Evolutionary conservation across 306 rosid genomes (phyloP), one percentile per base, ranked within the genome.

Genomic region (Quercus alba): DNA sequence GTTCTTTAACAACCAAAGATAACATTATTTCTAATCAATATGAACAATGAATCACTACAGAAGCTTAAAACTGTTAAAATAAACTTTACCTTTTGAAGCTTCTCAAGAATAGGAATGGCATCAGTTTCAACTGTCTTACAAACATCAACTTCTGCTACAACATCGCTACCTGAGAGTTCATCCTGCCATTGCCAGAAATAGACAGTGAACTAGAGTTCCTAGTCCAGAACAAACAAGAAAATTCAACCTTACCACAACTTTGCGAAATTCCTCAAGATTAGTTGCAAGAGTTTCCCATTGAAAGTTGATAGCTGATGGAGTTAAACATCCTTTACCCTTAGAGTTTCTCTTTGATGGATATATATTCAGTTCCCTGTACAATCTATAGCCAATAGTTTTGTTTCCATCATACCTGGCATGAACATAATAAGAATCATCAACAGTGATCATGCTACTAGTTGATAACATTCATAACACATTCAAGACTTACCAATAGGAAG

Each of bases 221-320:
- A 77, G 77, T 71, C 23, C 21, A 17, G 19, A 31, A 44, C 38
- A 79, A 57, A 35, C 46, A 51, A 2, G 71, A 64, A 70, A 83
- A 56, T 38, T 76, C 75, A 46, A 70, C 82, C 94, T 82, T 85
- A 93, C 99, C 63, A 71, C 87, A 84, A 86, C 84, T 87, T 86
- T 75, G n/a, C 83, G 83, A 84, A 94, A 90, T 74, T 90, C 93
- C 76, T 90, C 85, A 8, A 90, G 88, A 86, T 82, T 85, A 75
- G 97, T 86, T 30, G 97, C 99, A 71, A 95, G 72, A 46, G 94
- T 93, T 90, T 95, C 94, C 99, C 99, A 95, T 56, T 80, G 87
- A 68, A 81, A 85, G 75, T 61, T 84, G 74, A 84, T 68, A 61
- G 49, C 51, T 74, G 95, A 87, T 56, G 82, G 88, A 67, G 87